A percentile compares a stretch with the other conserved stretches of the same genome.
These are phyloP conservation scores for Astrephomene gubernaculifera DNA, from an alignment of 139 green algal species.

Conservation along the genomic window DNA sequence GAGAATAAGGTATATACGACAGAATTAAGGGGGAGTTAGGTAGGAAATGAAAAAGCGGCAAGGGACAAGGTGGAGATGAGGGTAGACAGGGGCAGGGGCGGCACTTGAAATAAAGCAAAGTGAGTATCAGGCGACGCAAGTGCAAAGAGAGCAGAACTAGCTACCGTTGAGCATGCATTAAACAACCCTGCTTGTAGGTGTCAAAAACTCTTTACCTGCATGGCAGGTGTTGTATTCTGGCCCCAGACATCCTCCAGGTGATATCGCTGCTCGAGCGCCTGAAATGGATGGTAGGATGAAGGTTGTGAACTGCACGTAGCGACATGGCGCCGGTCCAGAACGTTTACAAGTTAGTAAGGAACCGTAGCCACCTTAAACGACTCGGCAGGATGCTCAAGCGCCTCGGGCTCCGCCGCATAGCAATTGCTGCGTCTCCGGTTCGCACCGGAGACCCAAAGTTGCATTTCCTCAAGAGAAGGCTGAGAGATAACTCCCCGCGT, in stretches of 20 bases:
- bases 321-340: not conserved
- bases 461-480: conserved; percentile 9
- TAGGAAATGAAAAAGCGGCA: too few relatives aligned
- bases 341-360: not conserved
- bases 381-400: not conserved
- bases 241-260: conserved; percentile 28
- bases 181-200: not conserved
- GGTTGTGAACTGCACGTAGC: not conserved
- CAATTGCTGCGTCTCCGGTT: conserved; percentile 1
- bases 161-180: not conserved
- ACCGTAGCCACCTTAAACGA: not conserved
- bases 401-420: not conserved
- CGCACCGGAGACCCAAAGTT: not conserved
- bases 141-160: not conserved
- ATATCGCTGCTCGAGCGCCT: conserved; percentile 31
- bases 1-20: too few relatives aligned
- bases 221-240: conserved; percentile 5
- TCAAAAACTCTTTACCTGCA: not conserved
- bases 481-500: not conserved
- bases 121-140: too few relatives aligned
- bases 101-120: not conserved
- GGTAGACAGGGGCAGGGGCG: too few relatives aligned
- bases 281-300: not conserved
- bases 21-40: too few relatives aligned
- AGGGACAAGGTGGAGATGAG: not conserved